Evolutionary conservation across 192 early-diverging fungal genomes (phyloP).

Genomic region (Coemansia sp.): DNA sequence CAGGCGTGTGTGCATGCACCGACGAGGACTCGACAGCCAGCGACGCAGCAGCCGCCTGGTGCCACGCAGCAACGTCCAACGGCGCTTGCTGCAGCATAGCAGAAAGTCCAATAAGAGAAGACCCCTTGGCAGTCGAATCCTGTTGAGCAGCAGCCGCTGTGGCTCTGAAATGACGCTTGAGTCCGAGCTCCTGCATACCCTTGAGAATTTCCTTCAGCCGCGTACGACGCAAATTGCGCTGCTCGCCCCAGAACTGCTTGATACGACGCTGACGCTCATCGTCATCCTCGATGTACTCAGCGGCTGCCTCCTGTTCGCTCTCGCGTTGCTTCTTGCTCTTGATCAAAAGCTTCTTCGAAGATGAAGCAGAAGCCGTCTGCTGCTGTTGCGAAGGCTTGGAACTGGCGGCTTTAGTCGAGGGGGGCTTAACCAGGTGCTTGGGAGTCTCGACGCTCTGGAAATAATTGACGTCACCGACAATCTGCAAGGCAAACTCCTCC

Average conservation of each 20-base stretch:
- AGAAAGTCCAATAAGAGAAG: constrained; percentile 15
- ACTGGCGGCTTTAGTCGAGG: not conserved
- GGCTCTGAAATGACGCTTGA: constrained; percentile 33
- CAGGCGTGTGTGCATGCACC: constrained; percentile 10
- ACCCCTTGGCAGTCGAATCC: not conserved
- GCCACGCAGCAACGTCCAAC: constrained; percentile 29
- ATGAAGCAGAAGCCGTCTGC: not conserved
- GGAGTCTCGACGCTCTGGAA: constrained; percentile 52
- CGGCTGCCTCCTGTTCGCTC: constrained; percentile 15
- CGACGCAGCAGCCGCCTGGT: not conserved
- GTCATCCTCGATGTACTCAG: constrained; percentile 37
- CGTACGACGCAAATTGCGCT: constrained; percentile 51
- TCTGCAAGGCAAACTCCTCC: constrained; percentile 31
- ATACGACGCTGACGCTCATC: constrained; percentile 45
- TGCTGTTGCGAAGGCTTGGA: not conserved
- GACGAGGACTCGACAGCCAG: not conserved
- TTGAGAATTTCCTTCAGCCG: constrained; percentile 49
- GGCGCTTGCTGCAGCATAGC: constrained; percentile 21
- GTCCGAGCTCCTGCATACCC: constrained; percentile 40
- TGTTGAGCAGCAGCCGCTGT: not conserved
- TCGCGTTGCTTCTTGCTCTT: constrained; percentile 21
- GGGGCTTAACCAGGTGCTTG: constrained; percentile 31
- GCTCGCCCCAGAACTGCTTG: constrained; percentile 53
- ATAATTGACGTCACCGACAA: constrained; percentile 38
- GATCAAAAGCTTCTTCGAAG: constrained; percentile 30